Evolutionary conservation across 371 early-diverging fungal species (phyloP), one percentile per base, ranked within the genome.

Genomic region (Rhizopus sp.): DNA sequence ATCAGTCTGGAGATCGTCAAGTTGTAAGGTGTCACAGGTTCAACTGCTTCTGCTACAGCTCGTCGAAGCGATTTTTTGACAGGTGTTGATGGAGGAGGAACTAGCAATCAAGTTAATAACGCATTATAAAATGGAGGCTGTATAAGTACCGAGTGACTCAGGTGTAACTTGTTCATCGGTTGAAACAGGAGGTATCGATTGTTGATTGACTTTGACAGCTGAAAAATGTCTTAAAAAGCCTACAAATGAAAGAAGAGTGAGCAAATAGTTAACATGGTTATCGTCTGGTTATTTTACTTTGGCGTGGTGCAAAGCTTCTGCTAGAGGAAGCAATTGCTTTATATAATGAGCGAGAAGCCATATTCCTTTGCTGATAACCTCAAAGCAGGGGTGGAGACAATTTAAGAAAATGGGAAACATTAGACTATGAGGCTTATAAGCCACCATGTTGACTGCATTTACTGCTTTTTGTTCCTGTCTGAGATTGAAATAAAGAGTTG

Each of bases 1-100:
- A 97, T 71, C 50, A 98, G 81, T 44, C 83, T 73, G 15, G 84
- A 71, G 49, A 96, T 81, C 6, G 88, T 83, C 52, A 91, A 47
- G 55, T 84, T 76, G 66, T 73, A 70, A 23, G 73, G 73, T 59
- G 72, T 68, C 31, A 70, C 52, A 17, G 73, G 66, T 42, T 64
- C 68, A 37, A 64, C 54, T 49, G 59, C 55, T 53, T 65, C 63
- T 12, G 60, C 55, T 13, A 71, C 59, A 16, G 74, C 48, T 47
- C 66, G 76, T n/a, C 63, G 57, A 61, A 75, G 64, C 15, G 72
- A 63, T 31, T 63, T 68, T 53, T 75, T 75, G n/a, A 75, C 33
- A 12, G 46, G 51, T 38, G 62, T 62, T 1, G 52, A 32, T 12
- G 67, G 53, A 30, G 73, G 67, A 42, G 50, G 48, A 53, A 48